Percentiles rank a stretch among this genome's conserved stretches.
Evolutionary conservation across 441 rosid species (phyloP).

Genomic region (Syzygium malaccense): DNA sequence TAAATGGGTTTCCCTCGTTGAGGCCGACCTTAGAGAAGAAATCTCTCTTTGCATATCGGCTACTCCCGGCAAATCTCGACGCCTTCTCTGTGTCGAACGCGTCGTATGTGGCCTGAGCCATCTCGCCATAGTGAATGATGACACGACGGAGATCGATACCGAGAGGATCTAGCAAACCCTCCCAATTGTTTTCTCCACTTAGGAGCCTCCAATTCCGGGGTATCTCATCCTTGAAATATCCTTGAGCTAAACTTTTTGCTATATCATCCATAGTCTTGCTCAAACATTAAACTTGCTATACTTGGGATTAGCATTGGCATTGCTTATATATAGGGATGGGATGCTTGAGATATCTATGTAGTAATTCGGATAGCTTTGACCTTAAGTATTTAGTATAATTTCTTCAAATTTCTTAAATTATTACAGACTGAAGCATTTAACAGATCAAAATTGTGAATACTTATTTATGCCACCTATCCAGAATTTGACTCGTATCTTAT

Average conservation of each 20-base stretch:
- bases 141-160: conserved; percentile 63
- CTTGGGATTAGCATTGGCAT: background rate
- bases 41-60: conserved; percentile 39
- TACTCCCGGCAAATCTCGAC: conserved; percentile 57
- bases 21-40: conserved; percentile 59
- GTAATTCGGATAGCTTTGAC: background rate
- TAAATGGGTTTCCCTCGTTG: conserved; percentile 48
- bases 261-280: background rate
- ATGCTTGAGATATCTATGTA: background rate
- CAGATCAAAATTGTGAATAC: background rate
- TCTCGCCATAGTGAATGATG: conserved; percentile 74
- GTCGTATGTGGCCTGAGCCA: conserved; percentile 78
- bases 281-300: background rate
- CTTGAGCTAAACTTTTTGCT: background rate
- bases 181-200: conserved; percentile 63
- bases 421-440: background rate
- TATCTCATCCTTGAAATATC: background rate
- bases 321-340: background rate
- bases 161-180: conserved; percentile 51
- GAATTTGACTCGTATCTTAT: background rate
- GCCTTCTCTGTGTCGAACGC: conserved; percentile 48
- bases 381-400: background rate
- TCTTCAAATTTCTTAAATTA: background rate
- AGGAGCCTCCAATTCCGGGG: conserved; percentile 57
- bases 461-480: background rate